Evolutionary conservation across 345 rosid genomes (phyloP), one percentile per base, ranked within the genome.

Genomic region (Salix brachista): DNA sequence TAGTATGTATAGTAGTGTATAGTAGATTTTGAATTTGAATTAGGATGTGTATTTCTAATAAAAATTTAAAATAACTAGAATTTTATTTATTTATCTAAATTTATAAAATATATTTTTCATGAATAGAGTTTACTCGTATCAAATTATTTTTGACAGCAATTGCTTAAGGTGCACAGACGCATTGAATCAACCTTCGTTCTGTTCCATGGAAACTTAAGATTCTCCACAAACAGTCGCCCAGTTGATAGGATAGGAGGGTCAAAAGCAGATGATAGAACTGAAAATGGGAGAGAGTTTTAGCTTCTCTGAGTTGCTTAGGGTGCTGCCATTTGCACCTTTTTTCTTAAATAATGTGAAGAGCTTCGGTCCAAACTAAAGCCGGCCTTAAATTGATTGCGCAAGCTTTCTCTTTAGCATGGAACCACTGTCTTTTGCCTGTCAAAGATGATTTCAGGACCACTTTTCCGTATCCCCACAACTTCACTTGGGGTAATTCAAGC

Each of bases 391-490:
- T 54, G 65, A 34, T 41, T 21, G 26, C 36, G 23, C 41, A 72
- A 26, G 14, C 46, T 28, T 21, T 56, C 32, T 56, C 65, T 72
- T 56, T 56, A 37, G 32, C 50, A 34, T 34, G 74, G 32, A 71
- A 54, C 41, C 74, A 71, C 32, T 34, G 11, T 41, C 32, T 36
- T 56, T 72, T 56, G 44, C n/a, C 65, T 56, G 66, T 36, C 32
- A n/a, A 72, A n/a, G 19, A 14, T 56, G 66, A 4, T 56, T 56
- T 13, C n/a, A 21, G n/a, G 74, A 71, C 74, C 65, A 54, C 74
- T 4, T 26, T 21, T 16, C 64, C 25, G 19, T 10, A 21, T 11
- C 14, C 60, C 74, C 65, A 61, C 14, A 26, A 28, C 72, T 32
- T 52, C 44, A 50, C 41, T 71, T 19, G 18, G 5, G 64, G 4